Evolutionary conservation across 1,284 basidiomycete species (phyloP), one percentile per base, ranked within the genome.

Genomic region (Cryptococcus sp.): DNA sequence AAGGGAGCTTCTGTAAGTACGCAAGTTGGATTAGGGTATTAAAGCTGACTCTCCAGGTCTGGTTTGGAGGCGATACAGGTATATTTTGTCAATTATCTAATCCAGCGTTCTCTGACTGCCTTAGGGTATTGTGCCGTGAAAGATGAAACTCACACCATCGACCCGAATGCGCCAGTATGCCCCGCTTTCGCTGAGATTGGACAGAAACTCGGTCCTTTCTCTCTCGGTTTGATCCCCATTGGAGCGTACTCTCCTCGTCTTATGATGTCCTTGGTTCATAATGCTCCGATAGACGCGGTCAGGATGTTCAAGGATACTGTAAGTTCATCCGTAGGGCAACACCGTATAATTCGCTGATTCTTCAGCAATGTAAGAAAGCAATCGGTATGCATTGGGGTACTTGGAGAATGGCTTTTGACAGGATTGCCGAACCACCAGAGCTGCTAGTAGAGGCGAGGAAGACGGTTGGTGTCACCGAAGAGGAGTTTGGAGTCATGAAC

Each of bases 41-140:
- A 6, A 47, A 32, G 13, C 23, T 33, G 37, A 13, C 34, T 32
- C 49, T 6, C 5, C 43, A 67, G 64, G 76, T 85, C 41, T 89
- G 81, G 74, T 88, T 88, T 65, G 84, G 77, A 4, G 87, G 87
- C 8, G 86, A 88, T 70, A 89, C 86, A 0, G 86, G 83, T 67
- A 75, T 80, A 34, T 23, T 45, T 49, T 50, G 41, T 53, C n/a
- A 11, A 4, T 23, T 1, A 31, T 3, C 10, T 3, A 13, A 4
- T 41, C 14, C 3, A 35, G 13, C 1, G 3, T 35, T 14, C 2
- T 23, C 45, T 46, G 45, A 46, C 33, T 15, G 3, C 32, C 47
- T 5, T 46, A 64, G 72, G 74, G 8, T 76, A 75, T 60, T 70
- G 64, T 35, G 49, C 60, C 15, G 80, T 79, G 1, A 78, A 83